Conservation (phyloP, 306 rosid species). For the Canavalia ensiformis region DNA sequence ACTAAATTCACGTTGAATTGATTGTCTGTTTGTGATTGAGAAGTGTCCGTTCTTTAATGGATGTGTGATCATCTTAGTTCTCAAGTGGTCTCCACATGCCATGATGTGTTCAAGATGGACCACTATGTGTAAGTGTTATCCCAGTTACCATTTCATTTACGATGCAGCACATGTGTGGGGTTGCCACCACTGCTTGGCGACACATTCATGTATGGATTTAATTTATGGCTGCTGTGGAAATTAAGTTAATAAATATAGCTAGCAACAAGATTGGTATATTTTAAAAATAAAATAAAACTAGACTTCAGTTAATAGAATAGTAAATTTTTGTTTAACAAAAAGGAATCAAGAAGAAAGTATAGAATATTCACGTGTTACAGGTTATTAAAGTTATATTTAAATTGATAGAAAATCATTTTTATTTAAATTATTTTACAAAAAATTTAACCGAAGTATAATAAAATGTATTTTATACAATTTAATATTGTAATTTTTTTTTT, state of each 20-base stretch:
- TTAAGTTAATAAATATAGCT: not conserved
- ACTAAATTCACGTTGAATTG: slow-evolving; percentile 38
- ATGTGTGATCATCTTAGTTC: slow-evolving; percentile 37
- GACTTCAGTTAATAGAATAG: no score
- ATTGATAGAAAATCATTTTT: no score
- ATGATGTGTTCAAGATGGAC: slow-evolving; percentile 47
- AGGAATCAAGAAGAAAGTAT: no score
- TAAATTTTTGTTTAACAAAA: no score
- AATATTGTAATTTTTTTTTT: no score
- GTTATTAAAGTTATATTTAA: no score
- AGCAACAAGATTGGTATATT: not conserved
- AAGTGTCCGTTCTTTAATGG: slow-evolving; percentile 39
- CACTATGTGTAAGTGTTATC: slow-evolving; percentile 13
- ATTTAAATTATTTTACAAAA: no score
- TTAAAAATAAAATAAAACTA: no score
- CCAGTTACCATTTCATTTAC: slow-evolving; percentile 41
- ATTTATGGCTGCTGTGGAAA: not conserved
- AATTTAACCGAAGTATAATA: no score
- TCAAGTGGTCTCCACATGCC: slow-evolving; percentile 44
- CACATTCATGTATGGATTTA: slow-evolving; percentile 14
- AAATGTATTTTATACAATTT: no score
- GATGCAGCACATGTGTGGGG: slow-evolving; percentile 47
- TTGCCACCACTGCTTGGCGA: not conserved
- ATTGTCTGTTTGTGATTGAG: slow-evolving; percentile 26
- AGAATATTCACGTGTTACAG: no score